Conservation (phyloP, 1,284 basidiomycete genomes). For the Ganoderma lingzhi region DNA sequence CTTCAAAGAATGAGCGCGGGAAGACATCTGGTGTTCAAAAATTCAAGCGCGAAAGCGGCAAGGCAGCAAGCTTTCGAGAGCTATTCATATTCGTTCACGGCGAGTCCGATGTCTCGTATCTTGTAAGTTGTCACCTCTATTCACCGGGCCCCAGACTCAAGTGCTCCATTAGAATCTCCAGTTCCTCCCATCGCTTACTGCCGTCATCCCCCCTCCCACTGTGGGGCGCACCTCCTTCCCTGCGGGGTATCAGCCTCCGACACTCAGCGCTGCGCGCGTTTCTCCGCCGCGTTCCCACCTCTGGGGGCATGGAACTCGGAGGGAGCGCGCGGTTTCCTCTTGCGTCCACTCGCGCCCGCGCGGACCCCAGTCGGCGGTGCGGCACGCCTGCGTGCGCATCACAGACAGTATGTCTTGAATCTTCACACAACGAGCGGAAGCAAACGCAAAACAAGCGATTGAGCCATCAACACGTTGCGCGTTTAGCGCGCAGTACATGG, state of each 20-base stretch:
- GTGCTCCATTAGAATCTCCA: not conserved
- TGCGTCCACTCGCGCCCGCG: not conserved
- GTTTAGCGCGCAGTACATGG: not conserved
- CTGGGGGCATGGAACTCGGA: too few species aligned
- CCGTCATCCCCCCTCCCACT: not conserved
- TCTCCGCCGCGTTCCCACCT: not conserved
- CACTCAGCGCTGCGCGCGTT: not conserved
- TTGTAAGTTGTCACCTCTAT: not conserved
- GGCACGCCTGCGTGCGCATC: not conserved
- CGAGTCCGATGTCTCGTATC: not conserved
- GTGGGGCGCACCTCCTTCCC: not conserved
- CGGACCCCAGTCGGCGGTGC: not conserved
- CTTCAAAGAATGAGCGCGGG: not conserved
- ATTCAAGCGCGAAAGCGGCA: not conserved
- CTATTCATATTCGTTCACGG: not conserved
- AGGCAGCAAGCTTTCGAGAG: not conserved
- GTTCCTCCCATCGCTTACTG: not conserved
- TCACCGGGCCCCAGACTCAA: too few species aligned
- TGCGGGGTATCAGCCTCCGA: not conserved
- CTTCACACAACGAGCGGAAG: not conserved
- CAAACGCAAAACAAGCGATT: not conserved
- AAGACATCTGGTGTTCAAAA: not conserved
- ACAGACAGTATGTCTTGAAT: not conserved
- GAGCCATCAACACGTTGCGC: constrained; percentile 3
- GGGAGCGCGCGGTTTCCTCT: not conserved